These are phyloP conservation scores for Boletus fagicola DNA, from an alignment of 768 basidiomycete genomes.

Conservation along the genomic window DNA sequence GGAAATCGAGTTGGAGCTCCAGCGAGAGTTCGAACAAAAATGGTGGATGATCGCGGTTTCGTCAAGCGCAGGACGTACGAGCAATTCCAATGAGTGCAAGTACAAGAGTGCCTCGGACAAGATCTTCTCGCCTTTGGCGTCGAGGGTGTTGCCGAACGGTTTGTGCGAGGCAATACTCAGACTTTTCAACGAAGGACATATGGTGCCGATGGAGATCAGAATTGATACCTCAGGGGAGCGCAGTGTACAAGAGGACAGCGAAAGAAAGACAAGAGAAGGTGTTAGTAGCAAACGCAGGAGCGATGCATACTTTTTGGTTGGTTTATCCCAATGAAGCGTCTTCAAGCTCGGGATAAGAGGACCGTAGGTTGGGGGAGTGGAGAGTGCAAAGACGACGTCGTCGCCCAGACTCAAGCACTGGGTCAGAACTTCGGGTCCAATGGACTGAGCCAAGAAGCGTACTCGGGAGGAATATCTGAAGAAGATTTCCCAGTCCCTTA, in stretches of 20 bases:
- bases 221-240: conserved; percentile 20
- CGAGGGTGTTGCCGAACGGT: conserved; percentile 1
- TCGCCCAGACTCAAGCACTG: conserved; percentile 11
- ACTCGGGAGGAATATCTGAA: conserved; percentile 27
- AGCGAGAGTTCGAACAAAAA: conserved; percentile 15
- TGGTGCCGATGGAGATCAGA: conserved; percentile 18
- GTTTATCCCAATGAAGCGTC: conserved; percentile 20
- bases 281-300: conserved; percentile 24
- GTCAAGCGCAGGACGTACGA: conserved; percentile 21
- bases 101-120: conserved; percentile 22
- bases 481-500: conserved; percentile 30
- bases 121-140: conserved; percentile 17
- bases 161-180: conserved; percentile 7
- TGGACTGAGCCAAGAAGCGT: conserved; percentile 8
- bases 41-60: conserved; percentile 21
- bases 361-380: conserved; percentile 18
- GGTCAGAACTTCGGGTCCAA: background rate
- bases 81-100: conserved; percentile 15
- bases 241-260: conserved; percentile 8
- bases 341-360: conserved; percentile 25
- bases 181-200: conserved; percentile 20
- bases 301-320: conserved; percentile 14
- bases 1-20: conserved; percentile 14
- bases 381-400: conserved; percentile 27
- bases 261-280: conserved; percentile 19